Evolutionary conservation across 164 flowering plant genomes (phyloP), one percentile per base, ranked within the genome.

Genomic region (Vitis amurensis): DNA sequence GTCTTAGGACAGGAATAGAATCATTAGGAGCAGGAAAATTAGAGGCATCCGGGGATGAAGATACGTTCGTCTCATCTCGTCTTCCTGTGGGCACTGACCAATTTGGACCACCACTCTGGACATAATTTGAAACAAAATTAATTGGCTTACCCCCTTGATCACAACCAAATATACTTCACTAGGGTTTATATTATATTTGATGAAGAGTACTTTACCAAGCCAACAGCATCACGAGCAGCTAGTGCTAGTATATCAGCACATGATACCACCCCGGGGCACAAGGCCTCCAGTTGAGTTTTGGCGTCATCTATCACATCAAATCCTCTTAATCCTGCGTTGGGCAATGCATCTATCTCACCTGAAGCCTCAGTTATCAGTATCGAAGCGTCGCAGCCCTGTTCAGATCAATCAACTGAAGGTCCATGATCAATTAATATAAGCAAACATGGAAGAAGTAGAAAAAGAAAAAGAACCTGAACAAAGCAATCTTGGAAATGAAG

Each of bases 401-500:
- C 55, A 68, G 15, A 68, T 19, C n/a, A 57, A 9, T 67, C 27
- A 23, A 23, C 27, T 23, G 27, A 23, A 23, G 44, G 6, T 37
- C 44, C 44, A 37, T 37, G 8, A 37, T 37, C 44, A 37, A 37
- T 0, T 52, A n/a, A 27, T 29, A 27, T 1, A 49, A 4, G 8
- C 27, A 9, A 59, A 23, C 27, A 23, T 23, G 27, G 50, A 23
- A 2, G 55, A 4, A 44, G 5, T 9, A 59, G 4, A 16, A 10
- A 2, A 4, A 44, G 5, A 53, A 11, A 15, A 14, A 44, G 55
- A 16, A 90, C 95, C 83, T 87, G 85, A 73, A 90, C 88, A 76
- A 88, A 88, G 67, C 95, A 88, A 64, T 90, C 92, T 76, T 88
- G 95, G 71, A 90, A 90, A 77, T 84, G 89, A 19, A 90, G 81